A percentile compares a stretch with the other conserved stretches of the same genome.
Conservation (phyloP, 2,329 filamentous ascomycete genomes). For the Aspergillus sp. region DNA sequence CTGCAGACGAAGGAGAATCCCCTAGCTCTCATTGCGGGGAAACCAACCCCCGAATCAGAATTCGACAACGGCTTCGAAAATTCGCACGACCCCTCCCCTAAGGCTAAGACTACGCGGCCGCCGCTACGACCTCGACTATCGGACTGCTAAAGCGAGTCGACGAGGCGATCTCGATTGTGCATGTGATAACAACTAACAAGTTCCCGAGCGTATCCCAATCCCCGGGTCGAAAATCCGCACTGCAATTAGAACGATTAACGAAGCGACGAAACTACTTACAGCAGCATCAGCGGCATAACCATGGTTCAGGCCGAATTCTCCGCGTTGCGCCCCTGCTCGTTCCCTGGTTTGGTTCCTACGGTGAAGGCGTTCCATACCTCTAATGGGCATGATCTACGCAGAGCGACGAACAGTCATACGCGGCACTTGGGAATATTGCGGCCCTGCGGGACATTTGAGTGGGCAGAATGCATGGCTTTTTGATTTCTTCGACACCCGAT, state of each 20-base stretch:
- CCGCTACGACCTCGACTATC: too few species aligned
- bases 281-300: neutral
- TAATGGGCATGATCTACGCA: neutral
- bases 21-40: neutral
- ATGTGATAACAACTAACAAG: neutral
- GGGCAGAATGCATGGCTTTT: neutral
- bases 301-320: neutral
- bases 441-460: neutral
- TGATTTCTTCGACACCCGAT: neutral
- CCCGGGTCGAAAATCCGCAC: neutral
- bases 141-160: too few species aligned
- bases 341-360: too few species aligned
- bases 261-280: too few species aligned
- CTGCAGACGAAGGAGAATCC: neutral
- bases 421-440: neutral
- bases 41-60: neutral
- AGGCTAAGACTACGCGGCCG: neutral
- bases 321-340: neutral
- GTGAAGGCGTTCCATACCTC: neutral
- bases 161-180: neutral
- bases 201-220: neutral
- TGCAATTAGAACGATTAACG: neutral
- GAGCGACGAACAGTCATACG: neutral
- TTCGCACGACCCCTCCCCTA: neutral
- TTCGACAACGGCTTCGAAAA: neutral